Evolutionary conservation across 306 rosid genomes (phyloP).

Genomic region (Hippophae gyantsensis): DNA sequence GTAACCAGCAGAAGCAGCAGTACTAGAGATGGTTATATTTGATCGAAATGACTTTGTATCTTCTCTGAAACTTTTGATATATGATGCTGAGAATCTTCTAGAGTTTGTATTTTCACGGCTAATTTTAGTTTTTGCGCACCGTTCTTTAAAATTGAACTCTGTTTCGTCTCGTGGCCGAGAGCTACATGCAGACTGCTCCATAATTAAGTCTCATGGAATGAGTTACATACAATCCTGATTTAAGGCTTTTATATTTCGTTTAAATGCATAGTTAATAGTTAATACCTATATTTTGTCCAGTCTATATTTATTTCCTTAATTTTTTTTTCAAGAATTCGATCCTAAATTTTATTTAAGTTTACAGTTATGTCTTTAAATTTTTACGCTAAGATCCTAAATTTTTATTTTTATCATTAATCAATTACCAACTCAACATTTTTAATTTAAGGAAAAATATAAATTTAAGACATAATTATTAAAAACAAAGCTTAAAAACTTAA

Average conservation of each 20-base stretch:
- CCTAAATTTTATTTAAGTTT: no score
- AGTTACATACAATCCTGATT: neutral
- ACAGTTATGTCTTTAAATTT: no score
- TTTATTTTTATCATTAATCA: no score
- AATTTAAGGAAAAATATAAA: no score
- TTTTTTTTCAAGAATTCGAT: no score
- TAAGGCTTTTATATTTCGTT: neutral
- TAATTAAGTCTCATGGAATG: slow-evolving; percentile 17
- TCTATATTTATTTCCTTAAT: no score
- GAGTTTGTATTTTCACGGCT: slow-evolving; percentile 49
- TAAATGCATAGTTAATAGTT: no score
- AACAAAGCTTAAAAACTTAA: no score
- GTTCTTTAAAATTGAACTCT: slow-evolving; percentile 60
- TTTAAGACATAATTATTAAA: no score
- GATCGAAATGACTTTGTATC: slow-evolving; percentile 77
- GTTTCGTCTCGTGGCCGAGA: slow-evolving; percentile 47
- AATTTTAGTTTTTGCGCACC: slow-evolving; percentile 46
- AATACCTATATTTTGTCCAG: no score
- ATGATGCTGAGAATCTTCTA: slow-evolving; percentile 75
- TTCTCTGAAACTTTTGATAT: slow-evolving; percentile 77
- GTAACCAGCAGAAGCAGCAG: slow-evolving; percentile 90
- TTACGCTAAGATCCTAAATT: no score
- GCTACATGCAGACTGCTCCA: slow-evolving; percentile 38
- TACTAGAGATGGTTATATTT: slow-evolving; percentile 70
- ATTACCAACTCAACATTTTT: no score